phyloP scores from a whole-genome alignment of 148 eudicot genomes.

The Persicaria maculosa region DNA sequence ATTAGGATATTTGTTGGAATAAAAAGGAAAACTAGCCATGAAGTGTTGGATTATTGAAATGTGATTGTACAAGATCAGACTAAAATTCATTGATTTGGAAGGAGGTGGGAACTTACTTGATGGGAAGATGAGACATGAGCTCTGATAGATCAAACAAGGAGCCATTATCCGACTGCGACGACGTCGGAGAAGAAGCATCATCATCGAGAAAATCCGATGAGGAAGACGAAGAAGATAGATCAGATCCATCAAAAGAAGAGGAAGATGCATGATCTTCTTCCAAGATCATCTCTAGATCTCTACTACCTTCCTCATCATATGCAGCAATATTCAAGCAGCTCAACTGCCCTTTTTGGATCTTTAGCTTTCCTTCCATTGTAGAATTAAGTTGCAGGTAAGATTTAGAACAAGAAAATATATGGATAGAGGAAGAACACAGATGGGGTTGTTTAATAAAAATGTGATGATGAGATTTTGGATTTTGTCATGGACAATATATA shows the following conservation, averaged over 20 bases:
- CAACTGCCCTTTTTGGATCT: not conserved
- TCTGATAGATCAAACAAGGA: slow-evolving; percentile 6
- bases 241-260: slow-evolving; percentile 1
- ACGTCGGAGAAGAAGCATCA: slow-evolving; percentile 2
- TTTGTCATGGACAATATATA: not conserved
- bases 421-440: not conserved
- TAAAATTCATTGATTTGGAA: not conserved
- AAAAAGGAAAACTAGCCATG: no score
- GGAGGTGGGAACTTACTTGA: slow-evolving; percentile 6
- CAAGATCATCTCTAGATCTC: not conserved
- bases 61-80: not conserved
- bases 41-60: not conserved
- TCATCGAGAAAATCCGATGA: slow-evolving; percentile 10
- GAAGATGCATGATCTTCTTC: slow-evolving; percentile 7
- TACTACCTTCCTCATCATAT: not conserved
- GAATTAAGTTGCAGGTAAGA: not conserved
- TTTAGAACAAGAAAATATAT: no score
- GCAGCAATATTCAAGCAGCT: not conserved
- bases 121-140: slow-evolving; percentile 11
- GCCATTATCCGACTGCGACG: not conserved
- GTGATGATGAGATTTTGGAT: slow-evolving; percentile 9
- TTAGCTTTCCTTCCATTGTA: not conserved
- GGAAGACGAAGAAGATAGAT: not conserved
- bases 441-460: not conserved
- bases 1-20: no score